Conservation (phyloP, 148 eudicot genomes). For the Beta vulgaris region DNA sequence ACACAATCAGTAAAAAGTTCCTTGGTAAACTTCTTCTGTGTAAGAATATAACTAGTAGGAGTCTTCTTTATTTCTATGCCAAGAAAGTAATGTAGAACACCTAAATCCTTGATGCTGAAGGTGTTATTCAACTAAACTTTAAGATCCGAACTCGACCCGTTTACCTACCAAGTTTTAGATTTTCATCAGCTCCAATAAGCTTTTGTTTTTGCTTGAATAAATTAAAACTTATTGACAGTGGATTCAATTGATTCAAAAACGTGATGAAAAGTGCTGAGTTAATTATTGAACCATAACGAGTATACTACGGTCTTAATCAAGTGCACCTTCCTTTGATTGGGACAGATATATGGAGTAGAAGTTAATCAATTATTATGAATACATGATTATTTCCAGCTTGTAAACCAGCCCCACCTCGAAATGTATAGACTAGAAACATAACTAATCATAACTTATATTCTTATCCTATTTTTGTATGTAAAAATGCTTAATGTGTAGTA, state of each 20-base stretch:
- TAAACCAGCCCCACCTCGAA: not conserved
- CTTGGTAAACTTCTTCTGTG: not conserved
- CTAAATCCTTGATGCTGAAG: too few species aligned
- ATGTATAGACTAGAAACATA: not conserved
- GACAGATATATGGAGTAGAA: not conserved
- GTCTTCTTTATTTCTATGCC: too few species aligned
- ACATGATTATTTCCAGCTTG: conserved; percentile 9
- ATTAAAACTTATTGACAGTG: not conserved
- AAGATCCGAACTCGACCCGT: too few species aligned
- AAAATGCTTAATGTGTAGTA: too few species aligned
- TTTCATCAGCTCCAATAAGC: too few species aligned
- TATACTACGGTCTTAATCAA: conserved; percentile 21
- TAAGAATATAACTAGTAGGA: too few species aligned
- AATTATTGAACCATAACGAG: not conserved
- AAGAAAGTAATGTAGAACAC: too few species aligned
- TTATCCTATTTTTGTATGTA: not conserved
- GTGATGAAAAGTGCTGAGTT: conserved; percentile 15
- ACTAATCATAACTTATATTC: not conserved
- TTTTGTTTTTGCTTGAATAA: too few species aligned
- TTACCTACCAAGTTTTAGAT: too few species aligned
- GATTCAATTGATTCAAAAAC: conserved; percentile 11
- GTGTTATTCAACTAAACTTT: too few species aligned
- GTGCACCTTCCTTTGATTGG: conserved; percentile 9
- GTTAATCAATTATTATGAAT: conserved; percentile 4
- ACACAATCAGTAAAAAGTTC: not conserved